Percentiles rank a stretch among this genome's conserved stretches.
Evolutionary conservation across 345 rosid genomes (phyloP).

Genomic region (Isatis tinctoria): DNA sequence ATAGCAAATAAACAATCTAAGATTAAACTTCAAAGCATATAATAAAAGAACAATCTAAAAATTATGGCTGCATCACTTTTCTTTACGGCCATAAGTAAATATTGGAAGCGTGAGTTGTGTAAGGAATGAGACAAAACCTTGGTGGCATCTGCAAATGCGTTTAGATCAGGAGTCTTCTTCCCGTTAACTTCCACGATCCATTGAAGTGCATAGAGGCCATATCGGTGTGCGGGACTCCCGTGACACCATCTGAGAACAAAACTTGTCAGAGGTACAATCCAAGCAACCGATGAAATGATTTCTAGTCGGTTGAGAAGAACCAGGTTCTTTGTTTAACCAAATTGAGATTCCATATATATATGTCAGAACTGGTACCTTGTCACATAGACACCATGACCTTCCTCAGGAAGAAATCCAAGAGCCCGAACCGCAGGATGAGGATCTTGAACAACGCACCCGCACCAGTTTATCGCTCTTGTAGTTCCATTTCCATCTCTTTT

Average conservation of each 20-base stretch:
- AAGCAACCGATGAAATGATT: constrained; percentile 1
- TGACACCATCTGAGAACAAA: constrained; percentile 61
- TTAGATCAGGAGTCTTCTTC: constrained; percentile 73
- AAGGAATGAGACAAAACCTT: constrained; percentile 47
- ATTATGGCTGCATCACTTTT: not conserved
- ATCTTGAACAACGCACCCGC: constrained; percentile 89
- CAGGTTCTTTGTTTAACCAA: not conserved
- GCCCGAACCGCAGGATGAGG: constrained; percentile 95
- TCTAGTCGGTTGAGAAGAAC: not conserved
- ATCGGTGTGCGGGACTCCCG: constrained; percentile 92
- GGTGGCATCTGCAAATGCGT: constrained; percentile 61
- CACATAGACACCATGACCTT: constrained; percentile 97
- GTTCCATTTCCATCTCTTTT: constrained; percentile 92
- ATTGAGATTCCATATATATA: not conserved
- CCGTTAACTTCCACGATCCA: constrained; percentile 98
- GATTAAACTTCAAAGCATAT: not conserved
- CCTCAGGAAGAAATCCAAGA: constrained; percentile 97
- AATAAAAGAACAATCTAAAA: not conserved
- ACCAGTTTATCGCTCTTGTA: constrained; percentile 77
- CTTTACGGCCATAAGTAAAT: not conserved
- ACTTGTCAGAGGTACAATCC: not conserved
- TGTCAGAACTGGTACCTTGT: constrained; percentile 45
- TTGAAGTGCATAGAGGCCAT: constrained; percentile 79
- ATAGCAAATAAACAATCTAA: not conserved
- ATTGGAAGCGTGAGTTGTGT: not conserved